These are phyloP conservation scores for Solanum rostratum DNA, from an alignment of 257 asterid species.

Conservation along the genomic window DNA sequence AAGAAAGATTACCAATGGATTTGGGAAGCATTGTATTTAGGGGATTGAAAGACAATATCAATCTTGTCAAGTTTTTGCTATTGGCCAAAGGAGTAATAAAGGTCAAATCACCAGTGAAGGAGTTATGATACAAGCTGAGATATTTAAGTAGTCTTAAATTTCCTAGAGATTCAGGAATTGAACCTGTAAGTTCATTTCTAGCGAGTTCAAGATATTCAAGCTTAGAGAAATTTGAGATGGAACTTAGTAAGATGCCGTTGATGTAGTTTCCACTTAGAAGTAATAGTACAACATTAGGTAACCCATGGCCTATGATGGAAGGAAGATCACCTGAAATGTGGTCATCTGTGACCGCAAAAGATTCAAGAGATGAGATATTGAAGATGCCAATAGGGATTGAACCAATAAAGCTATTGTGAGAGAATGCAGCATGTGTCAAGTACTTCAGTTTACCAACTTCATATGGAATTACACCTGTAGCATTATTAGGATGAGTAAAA, in stretches of 20 bases:
- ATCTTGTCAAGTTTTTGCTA: neutral
- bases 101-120: neutral
- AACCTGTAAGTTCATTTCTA: neutral
- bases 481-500: neutral
- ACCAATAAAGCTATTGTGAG: slow-evolving; percentile 6
- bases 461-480: slow-evolving; percentile 13
- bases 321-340: slow-evolving; percentile 19
- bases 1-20: neutral
- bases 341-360: slow-evolving; percentile 8
- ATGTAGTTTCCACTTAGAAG: neutral
- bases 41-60: neutral
- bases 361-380: slow-evolving; percentile 10
- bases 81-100: slow-evolving; percentile 17
- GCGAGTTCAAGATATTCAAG: neutral
- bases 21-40: neutral
- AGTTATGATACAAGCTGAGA: neutral
- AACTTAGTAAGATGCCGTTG: neutral
- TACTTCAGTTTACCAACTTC: slow-evolving; percentile 13
- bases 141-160: neutral
- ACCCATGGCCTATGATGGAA: neutral
- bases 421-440: neutral
- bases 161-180: slow-evolving; percentile 7
- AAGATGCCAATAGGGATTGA: slow-evolving; percentile 9
- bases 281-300: neutral
- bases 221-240: slow-evolving; percentile 7